A percentile compares a stretch with the other conserved stretches of the same genome.
These are phyloP conservation scores for Albugo laibachii DNA, from an alignment of 352 stramenopile genomes.

Conservation along the genomic window DNA sequence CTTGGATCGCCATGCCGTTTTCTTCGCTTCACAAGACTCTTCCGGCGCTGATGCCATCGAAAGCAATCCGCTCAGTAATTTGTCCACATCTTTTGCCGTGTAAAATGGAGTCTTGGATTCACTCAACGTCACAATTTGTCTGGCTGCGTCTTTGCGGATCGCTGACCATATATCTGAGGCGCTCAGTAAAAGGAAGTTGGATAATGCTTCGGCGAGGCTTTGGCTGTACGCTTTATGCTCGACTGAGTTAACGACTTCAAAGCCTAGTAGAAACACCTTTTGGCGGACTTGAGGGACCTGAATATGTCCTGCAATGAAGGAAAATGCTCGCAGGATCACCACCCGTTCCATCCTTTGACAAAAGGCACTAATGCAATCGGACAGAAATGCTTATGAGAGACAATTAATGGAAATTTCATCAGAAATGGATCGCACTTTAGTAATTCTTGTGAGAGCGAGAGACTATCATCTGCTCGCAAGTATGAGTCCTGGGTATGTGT, in stretches of 20 bases:
- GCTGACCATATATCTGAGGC: slow-evolving; percentile 50
- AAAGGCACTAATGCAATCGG: no score
- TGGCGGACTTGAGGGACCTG: slow-evolving; percentile 22
- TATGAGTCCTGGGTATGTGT: no score
- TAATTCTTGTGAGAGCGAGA: no score
- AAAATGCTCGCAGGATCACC: background rate
- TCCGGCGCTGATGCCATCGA: slow-evolving; percentile 7
- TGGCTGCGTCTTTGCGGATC: slow-evolving; percentile 30
- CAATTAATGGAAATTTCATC: no score
- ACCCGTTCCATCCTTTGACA: no score
- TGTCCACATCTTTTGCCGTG: no score
- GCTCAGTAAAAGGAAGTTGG: slow-evolving; percentile 18
- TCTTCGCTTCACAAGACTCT: background rate
- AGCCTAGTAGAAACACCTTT: slow-evolving; percentile 13
- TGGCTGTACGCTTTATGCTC: background rate
- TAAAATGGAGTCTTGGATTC: no score
- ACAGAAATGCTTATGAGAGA: no score
- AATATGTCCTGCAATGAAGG: slow-evolving; percentile 10
- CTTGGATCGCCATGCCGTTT: slow-evolving; percentile 18
- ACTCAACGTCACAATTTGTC: background rate
- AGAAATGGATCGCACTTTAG: no score
- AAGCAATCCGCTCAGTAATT: slow-evolving; percentile 4
- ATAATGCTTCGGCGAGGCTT: slow-evolving; percentile 6
- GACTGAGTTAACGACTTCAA: slow-evolving; percentile 7
- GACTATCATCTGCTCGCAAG: no score